phyloP scores from a whole-genome alignment of 1,284 basidiomycete species.

The Laetiporus sulphureus region DNA sequence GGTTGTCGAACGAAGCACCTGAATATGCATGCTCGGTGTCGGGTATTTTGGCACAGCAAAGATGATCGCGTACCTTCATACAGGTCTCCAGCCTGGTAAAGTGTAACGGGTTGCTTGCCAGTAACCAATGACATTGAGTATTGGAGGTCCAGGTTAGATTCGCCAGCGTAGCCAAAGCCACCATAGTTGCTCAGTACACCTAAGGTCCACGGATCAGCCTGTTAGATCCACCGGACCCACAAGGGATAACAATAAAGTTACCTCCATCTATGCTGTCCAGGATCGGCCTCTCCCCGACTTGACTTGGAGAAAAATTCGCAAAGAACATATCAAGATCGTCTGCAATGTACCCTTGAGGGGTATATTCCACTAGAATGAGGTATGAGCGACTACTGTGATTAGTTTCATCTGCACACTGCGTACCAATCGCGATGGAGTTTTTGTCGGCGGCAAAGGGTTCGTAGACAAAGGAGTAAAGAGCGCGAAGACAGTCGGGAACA shows the following conservation, averaged over 20 bases:
- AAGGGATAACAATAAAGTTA: conserved; percentile 13
- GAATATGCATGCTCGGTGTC: not conserved
- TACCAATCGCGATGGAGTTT: conserved; percentile 11
- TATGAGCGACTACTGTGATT: not conserved
- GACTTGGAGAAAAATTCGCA: conserved; percentile 23
- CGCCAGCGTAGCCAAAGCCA: conserved; percentile 36
- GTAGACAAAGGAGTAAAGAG: conserved; percentile 12
- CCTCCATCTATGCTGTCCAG: conserved; percentile 38
- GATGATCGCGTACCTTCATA: conserved; percentile 13
- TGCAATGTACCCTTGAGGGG: conserved; percentile 28
- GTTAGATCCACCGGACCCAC: not conserved
- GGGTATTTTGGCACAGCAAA: not conserved
- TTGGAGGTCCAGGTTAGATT: conserved; percentile 45
- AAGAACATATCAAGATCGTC: conserved; percentile 39
- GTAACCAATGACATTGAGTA: conserved; percentile 41
- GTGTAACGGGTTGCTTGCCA: conserved; percentile 33
- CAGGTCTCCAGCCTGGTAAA: conserved; percentile 11
- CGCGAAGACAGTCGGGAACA: conserved; percentile 11
- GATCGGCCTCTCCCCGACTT: conserved; percentile 24
- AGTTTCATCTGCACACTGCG: not conserved
- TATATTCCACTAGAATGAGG: conserved; percentile 7
- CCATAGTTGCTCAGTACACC: conserved; percentile 8
- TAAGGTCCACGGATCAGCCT: not conserved
- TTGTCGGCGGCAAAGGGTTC: conserved; percentile 5
- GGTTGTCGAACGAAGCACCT: conserved; percentile 10